A percentile compares a stretch with the other conserved stretches of the same genome.
These are phyloP conservation scores for Aciculoconidium aculeatum DNA, from an alignment of 805 yeast genomes.

Conservation along the genomic window DNA sequence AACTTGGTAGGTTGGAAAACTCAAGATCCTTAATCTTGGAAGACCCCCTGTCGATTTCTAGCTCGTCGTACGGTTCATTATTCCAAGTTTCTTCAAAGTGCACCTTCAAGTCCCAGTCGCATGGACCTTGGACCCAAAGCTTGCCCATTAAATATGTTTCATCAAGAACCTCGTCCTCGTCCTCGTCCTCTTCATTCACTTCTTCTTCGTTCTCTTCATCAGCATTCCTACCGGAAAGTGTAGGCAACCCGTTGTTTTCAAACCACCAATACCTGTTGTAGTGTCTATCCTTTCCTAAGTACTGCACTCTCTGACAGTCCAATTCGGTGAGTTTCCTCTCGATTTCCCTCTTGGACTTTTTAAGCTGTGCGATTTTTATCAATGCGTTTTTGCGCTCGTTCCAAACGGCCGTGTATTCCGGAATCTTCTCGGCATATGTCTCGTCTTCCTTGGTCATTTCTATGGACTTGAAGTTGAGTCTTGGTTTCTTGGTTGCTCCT, in stretches of 20 bases:
- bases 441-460: conserved; percentile 39
- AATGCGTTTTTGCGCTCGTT: conserved; percentile 39
- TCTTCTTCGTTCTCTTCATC: conserved; percentile 39
- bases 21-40: conserved; percentile 19
- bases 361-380: conserved; percentile 39
- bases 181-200: conserved; percentile 28
- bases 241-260: conserved; percentile 77
- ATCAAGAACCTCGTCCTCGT: conserved; percentile 40
- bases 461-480: conserved; percentile 13
- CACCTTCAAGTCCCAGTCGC: conserved; percentile 36
- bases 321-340: conserved; percentile 61
- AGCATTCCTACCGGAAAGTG: conserved; percentile 30
- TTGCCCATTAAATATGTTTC: conserved; percentile 74
- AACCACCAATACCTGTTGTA: conserved; percentile 95
- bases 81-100: conserved; percentile 14
- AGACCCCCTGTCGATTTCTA: too few relatives aligned
- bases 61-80: too few relatives aligned
- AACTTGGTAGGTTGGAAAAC: conserved; percentile 17
- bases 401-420: conserved; percentile 39
- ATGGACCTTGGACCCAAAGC: conserved; percentile 90
- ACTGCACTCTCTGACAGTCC: conserved; percentile 71
- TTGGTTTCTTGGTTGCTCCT: conserved; percentile 8
- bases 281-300: conserved; percentile 76
- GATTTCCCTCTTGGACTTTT: conserved; percentile 43
- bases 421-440: conserved; percentile 33